A percentile compares a stretch with the other conserved stretches of the same genome.
These are phyloP conservation scores for Huntiella savannae DNA, from an alignment of 2,329 filamentous ascomycete species.

Conservation along the genomic window DNA sequence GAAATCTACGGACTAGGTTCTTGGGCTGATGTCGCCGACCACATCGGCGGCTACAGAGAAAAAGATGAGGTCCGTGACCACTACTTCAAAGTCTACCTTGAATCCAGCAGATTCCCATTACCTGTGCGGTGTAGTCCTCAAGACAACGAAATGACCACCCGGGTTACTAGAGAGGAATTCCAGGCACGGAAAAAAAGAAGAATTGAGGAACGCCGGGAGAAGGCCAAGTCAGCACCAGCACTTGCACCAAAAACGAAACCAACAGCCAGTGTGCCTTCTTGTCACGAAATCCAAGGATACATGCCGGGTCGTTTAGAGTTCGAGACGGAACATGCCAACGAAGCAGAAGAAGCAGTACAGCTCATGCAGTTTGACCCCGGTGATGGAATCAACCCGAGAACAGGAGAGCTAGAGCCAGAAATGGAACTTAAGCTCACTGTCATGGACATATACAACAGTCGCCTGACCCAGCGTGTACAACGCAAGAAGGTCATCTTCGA, in stretches of 20 bases:
- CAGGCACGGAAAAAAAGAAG: slow-evolving; percentile 80
- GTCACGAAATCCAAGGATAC: slow-evolving; percentile 95
- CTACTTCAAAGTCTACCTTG: slow-evolving; percentile 72
- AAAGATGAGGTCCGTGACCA: slow-evolving; percentile 95
- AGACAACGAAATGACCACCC: slow-evolving; percentile 59
- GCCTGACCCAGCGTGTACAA: slow-evolving; percentile 76
- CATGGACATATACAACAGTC: slow-evolving; percentile 94
- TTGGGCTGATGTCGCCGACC: slow-evolving; percentile 94
- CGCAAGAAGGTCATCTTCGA: slow-evolving; percentile 95
- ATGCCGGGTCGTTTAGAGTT: slow-evolving; percentile 97
- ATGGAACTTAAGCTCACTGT: slow-evolving; percentile 96
- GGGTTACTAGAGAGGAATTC: slow-evolving; percentile 78
- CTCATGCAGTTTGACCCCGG: slow-evolving; percentile 97
- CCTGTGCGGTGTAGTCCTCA: slow-evolving; percentile 70
- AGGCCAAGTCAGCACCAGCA: slow-evolving; percentile 63
- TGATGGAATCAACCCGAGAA: slow-evolving; percentile 70
- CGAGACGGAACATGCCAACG: slow-evolving; percentile 92
- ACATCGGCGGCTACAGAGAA: slow-evolving; percentile 84
- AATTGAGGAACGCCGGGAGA: slow-evolving; percentile 81
- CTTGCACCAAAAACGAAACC: slow-evolving; percentile 87
- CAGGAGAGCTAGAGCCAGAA: slow-evolving; percentile 77
- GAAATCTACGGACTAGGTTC: slow-evolving; percentile 93
- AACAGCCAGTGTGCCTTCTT: slow-evolving; percentile 83
- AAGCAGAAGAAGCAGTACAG: slow-evolving; percentile 94
- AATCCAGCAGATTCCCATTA: slow-evolving; percentile 68